These are phyloP conservation scores for Magnaporthales sp. DNA, from an alignment of 2,329 filamentous ascomycete genomes.

Conservation along the genomic window DNA sequence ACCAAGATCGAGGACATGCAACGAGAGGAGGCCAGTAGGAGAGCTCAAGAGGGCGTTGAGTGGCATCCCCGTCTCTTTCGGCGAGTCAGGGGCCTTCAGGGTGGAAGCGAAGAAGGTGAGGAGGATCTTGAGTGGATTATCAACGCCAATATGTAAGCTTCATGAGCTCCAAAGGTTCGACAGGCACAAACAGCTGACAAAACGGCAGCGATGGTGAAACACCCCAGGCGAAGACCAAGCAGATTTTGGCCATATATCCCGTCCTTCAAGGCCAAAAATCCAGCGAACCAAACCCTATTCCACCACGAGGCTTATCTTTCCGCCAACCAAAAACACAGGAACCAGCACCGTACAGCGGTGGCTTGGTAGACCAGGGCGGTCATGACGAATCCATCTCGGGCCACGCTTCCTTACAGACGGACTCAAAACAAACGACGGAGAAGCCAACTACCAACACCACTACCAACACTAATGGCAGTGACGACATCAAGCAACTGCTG, in stretches of 20 bases:
- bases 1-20: constrained; percentile 92
- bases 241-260: constrained; percentile 80
- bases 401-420: constrained; percentile 7
- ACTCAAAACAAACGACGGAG: constrained; percentile 4
- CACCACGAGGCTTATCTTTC: constrained; percentile 29
- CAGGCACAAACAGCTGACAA: not conserved
- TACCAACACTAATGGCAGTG: constrained; percentile 8
- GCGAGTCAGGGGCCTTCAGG: constrained; percentile 59
- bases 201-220: constrained; percentile 48
- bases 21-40: constrained; percentile 74
- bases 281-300: constrained; percentile 45
- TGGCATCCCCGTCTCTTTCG: constrained; percentile 88
- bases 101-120: constrained; percentile 68
- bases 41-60: constrained; percentile 69
- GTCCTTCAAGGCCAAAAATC: constrained; percentile 69
- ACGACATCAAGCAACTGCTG: constrained; percentile 35
- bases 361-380: constrained; percentile 51
- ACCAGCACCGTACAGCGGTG: constrained; percentile 15
- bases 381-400: constrained; percentile 18
- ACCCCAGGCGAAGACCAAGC: constrained; percentile 63
- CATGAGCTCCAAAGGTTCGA: not conserved
- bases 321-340: constrained; percentile 11
- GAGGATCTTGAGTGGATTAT: constrained; percentile 95
- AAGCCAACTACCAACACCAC: constrained; percentile 8
- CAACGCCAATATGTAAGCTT: constrained; percentile 68